These are phyloP conservation scores for Capronia epimyces DNA, from an alignment of 2,329 filamentous ascomycete genomes.

Conservation along the genomic window DNA sequence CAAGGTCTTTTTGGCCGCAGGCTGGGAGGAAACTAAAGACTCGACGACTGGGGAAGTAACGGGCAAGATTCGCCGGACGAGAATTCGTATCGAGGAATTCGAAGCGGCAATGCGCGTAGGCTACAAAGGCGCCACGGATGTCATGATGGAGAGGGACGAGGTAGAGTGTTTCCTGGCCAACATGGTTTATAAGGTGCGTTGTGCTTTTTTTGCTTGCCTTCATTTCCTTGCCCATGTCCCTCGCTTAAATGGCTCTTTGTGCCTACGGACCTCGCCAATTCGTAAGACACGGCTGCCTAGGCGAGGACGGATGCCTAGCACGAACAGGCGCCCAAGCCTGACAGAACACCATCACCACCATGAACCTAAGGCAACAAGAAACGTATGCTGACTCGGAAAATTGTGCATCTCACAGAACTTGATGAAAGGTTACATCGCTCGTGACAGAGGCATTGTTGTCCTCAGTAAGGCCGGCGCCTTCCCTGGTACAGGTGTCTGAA, in stretches of 20 bases:
- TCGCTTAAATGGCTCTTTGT: background rate
- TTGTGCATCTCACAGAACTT: conserved; percentile 55
- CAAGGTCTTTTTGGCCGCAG: conserved; percentile 81
- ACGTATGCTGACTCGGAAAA: conserved; percentile 20
- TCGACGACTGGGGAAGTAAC: conserved; percentile 43
- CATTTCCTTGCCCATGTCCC: background rate
- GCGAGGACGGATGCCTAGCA: conserved; percentile 9
- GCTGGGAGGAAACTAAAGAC: conserved; percentile 72
- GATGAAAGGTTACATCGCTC: conserved; percentile 97
- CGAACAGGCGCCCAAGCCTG: background rate
- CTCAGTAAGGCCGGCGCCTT: conserved; percentile 86
- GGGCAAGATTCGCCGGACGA: conserved; percentile 56
- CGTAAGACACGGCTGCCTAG: conserved; percentile 13
- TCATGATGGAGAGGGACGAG: conserved; percentile 76
- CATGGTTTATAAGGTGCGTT: conserved; percentile 90
- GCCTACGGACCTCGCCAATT: background rate
- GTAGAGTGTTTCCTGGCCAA: conserved; percentile 93
- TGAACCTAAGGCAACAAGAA: conserved; percentile 15
- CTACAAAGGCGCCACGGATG: conserved; percentile 46
- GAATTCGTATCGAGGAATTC: conserved; percentile 79
- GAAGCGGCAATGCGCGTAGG: conserved; percentile 74
- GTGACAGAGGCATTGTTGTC: conserved; percentile 83
- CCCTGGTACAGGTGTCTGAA: conserved; percentile 71
- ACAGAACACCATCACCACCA: background rate
- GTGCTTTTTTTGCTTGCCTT: conserved; percentile 17